Conservation (phyloP, 768 basidiomycete genomes). For the Phlebiopsis flavidoalba region DNA sequence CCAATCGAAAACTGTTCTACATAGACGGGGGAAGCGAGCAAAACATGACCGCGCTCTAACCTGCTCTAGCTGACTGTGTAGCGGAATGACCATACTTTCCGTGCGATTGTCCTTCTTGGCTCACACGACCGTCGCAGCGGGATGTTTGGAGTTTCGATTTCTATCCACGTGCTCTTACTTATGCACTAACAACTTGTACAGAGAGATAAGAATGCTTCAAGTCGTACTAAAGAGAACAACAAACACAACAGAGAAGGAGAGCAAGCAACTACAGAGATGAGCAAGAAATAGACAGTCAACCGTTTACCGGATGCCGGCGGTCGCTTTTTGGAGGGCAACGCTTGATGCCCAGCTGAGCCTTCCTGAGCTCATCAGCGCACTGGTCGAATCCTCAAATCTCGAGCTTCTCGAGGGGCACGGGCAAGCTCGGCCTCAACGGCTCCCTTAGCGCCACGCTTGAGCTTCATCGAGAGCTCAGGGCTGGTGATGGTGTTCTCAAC, state of each 20-base stretch:
- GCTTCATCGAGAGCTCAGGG: constrained; percentile 96
- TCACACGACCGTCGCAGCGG: neutral
- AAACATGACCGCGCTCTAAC: neutral
- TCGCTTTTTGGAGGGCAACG: constrained; percentile 97
- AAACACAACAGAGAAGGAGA: constrained; percentile 9
- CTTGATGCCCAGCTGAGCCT: constrained; percentile 93
- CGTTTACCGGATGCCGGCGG: constrained; percentile 74
- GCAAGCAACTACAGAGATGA: constrained; percentile 6
- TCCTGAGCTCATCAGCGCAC: constrained; percentile 95
- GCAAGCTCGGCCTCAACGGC: constrained; percentile 98
- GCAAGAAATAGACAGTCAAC: neutral
- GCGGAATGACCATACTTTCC: neutral
- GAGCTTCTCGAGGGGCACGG: constrained; percentile 94
- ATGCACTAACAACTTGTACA: constrained; percentile 2
- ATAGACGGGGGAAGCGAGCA: neutral
- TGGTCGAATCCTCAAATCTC: constrained; percentile 94
- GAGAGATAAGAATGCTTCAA: constrained; percentile 1
- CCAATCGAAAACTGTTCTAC: neutral
- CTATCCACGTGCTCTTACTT: neutral
- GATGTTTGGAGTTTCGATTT: neutral
- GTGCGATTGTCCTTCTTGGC: neutral
- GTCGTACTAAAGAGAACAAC: constrained; percentile 5
- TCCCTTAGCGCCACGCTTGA: constrained; percentile 93
- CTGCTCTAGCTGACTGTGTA: neutral
- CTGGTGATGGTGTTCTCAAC: constrained; percentile 95